Evolutionary conservation across 495 filamentous ascomycete genomes (phyloP), one percentile per base, ranked within the genome.

Genomic region (Pseudotulostoma volvatum): DNA sequence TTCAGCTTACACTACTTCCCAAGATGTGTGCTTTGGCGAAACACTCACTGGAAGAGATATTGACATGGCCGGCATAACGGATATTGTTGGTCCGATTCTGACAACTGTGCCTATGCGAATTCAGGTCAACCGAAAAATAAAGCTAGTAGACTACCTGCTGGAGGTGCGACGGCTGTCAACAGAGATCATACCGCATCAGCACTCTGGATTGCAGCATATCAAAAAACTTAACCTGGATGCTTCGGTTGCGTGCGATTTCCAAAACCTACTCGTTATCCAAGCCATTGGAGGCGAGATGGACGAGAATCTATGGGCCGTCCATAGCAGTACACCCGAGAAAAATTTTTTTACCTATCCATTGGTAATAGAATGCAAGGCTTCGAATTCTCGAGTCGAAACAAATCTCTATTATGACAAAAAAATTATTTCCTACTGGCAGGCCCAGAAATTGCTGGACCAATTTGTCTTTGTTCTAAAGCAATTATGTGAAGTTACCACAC

Each of bases 181-280:
- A 0, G 55, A 63, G 2, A 68, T 69, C 45, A 70, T 73, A 37
- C 64, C 68, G 5, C 57, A 65, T 38, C 59, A 71, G 33, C 64
- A 69, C 34, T 41, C 52, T 9, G 67, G 65, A 18, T 49, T 69
- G 0, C 62, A 66, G 33, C 49, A 53, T 9, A 66, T 68, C 19
- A 53, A 54, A 1, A 52, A 57, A 11, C 43, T 70, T 9, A 57
- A 51, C 41, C 40, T 36, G 3, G 58, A 66, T 40, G 47, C 56
- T 0, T 45, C 56, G 4, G 33, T 44, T 40, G 78, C 73, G 7
- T 82, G 76, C 45, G 71, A 77, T 21, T 72, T 82, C 52, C 66
- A 73, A 37, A 80, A 70, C 45, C 46, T 79, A 5, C 57, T 80
- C 3, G 68, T 71, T 1, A 68, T 81, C 38, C 55, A 78, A 37